phyloP scores from a whole-genome alignment of 164 flowering plant genomes.

The grape (Vitis vinifera) region DNA sequence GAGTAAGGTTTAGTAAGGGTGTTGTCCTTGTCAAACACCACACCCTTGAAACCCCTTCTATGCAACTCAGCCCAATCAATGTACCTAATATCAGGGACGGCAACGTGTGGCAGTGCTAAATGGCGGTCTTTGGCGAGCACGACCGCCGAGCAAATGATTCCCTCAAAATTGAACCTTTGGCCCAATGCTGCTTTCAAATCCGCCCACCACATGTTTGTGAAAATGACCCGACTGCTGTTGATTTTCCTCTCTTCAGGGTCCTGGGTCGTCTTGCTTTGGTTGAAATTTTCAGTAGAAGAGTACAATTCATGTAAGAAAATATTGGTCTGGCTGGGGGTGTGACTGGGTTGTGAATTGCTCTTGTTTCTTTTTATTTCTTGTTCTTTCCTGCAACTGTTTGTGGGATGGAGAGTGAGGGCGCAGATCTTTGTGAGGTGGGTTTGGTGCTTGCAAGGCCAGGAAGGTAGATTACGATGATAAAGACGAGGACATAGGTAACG shows the following conservation, averaged over 20 bases:
- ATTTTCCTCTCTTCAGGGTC: constrained; percentile 7
- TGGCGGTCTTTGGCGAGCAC: constrained; percentile 53
- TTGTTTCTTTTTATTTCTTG: neutral
- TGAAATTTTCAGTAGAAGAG: neutral
- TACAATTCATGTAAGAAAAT: constrained; percentile 13
- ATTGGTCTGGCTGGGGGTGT: neutral
- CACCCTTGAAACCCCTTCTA: constrained; percentile 67
- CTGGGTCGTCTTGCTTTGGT: neutral
- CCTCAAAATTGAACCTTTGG: constrained; percentile 74
- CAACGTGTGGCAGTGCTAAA: constrained; percentile 67
- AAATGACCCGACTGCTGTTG: constrained; percentile 14
- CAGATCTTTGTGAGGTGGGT: constrained; percentile 1
- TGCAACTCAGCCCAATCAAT: constrained; percentile 76
- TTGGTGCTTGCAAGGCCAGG: neutral
- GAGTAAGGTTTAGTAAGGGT: constrained; percentile 84
- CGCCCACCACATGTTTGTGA: constrained; percentile 55
- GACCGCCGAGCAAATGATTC: constrained; percentile 40
- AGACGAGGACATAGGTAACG: constrained; percentile 4
- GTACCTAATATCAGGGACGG: constrained; percentile 67
- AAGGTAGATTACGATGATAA: neutral
- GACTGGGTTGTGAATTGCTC: constrained; percentile 11
- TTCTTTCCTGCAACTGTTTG: constrained; percentile 22
- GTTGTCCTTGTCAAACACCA: constrained; percentile 89
- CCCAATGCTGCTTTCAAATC: constrained; percentile 58
- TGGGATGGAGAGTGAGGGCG: constrained; percentile 15